phyloP scores from a whole-genome alignment of 1,284 basidiomycete genomes.

The Rhodotorula sp. region DNA sequence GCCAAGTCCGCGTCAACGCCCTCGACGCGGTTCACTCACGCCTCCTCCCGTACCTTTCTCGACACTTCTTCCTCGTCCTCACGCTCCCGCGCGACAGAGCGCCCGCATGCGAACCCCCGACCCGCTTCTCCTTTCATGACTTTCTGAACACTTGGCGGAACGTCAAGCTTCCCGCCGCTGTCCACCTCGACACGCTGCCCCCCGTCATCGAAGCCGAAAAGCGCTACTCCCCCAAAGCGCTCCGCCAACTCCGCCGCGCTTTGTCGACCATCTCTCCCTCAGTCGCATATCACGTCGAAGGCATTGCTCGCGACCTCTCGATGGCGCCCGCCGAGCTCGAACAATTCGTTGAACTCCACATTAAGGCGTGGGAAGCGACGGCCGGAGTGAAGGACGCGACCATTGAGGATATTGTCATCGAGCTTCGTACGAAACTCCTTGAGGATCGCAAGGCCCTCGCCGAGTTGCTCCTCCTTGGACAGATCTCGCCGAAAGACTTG shows the following conservation, averaged over 20 bases:
- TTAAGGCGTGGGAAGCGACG: no score
- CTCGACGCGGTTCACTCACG: slow-evolving; percentile 4
- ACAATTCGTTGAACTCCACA: not conserved
- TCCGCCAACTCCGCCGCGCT: not conserved
- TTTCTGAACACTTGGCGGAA: not conserved
- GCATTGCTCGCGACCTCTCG: slow-evolving; percentile 18
- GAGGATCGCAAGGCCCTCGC: slow-evolving; percentile 6
- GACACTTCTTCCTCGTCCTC: slow-evolving; percentile 8
- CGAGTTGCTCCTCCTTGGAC: not conserved
- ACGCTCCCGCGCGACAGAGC: not conserved
- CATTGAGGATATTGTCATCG: slow-evolving; percentile 20
- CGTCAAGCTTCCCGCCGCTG: not conserved
- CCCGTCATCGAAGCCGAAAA: not conserved
- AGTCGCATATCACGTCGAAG: slow-evolving; percentile 21
- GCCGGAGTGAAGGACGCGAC: not conserved
- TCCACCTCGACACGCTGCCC: not conserved
- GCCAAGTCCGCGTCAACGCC: slow-evolving; percentile 1
- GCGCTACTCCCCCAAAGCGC: not conserved
- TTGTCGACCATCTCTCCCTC: slow-evolving; percentile 5
- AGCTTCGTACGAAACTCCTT: slow-evolving; percentile 14
- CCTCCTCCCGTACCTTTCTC: slow-evolving; percentile 7
- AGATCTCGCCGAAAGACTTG: not conserved
- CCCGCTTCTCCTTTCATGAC: not conserved
- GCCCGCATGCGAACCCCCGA: not conserved
- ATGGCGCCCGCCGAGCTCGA: not conserved